Percentiles rank a stretch among this genome's conserved stretches.
phyloP scores from a whole-genome alignment of 2,329 filamentous ascomycete genomes.

The Aspergillus sp. region DNA sequence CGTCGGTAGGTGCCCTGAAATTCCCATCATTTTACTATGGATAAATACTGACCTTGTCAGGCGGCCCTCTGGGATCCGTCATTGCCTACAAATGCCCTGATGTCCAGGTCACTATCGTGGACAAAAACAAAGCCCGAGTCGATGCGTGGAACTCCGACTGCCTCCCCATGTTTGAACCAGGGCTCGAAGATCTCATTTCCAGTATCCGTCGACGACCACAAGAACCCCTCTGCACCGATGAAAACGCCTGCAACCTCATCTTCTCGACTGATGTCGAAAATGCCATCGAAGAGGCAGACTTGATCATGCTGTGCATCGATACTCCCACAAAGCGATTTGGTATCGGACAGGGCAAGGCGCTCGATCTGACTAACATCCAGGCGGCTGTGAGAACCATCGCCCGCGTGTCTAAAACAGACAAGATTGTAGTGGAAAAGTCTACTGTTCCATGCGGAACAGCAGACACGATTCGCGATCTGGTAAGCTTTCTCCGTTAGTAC shows the following conservation, averaged over 20 bases:
- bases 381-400: constrained; percentile 65
- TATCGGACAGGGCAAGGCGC: constrained; percentile 63
- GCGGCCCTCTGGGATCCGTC: background rate
- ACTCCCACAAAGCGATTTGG: constrained; percentile 72
- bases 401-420: constrained; percentile 58
- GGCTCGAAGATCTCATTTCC: background rate
- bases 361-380: constrained; percentile 68
- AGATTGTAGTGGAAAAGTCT: constrained; percentile 76
- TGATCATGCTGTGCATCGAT: constrained; percentile 72
- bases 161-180: background rate
- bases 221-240: background rate
- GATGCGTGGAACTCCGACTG: background rate
- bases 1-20: background rate
- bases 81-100: background rate
- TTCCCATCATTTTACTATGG: background rate
- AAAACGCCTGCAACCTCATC: constrained; percentile 56
- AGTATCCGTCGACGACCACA: background rate
- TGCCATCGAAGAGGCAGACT: constrained; percentile 62
- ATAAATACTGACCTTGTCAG: background rate
- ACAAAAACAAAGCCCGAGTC: background rate
- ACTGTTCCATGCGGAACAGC: constrained; percentile 74
- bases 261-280: constrained; percentile 65
- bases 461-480: constrained; percentile 63
- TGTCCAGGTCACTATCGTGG: background rate
- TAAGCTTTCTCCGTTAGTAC: constrained; percentile 32